phyloP scores from a whole-genome alignment of 257 asterid genomes.

The Euphrasia confusa region DNA sequence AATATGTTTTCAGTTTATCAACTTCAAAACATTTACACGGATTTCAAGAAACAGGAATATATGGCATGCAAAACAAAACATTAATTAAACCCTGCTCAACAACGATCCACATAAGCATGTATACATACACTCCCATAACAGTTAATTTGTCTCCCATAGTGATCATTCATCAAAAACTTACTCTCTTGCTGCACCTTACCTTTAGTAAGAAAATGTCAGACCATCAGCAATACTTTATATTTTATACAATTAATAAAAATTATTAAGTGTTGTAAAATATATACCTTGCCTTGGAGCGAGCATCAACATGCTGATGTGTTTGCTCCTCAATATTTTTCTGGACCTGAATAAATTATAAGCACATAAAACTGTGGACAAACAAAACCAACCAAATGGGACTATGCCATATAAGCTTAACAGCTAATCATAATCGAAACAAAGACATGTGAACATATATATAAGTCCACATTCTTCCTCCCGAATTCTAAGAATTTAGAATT shows the following conservation, averaged over 20 bases:
- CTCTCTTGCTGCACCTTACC: background rate
- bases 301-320: conserved; percentile 54
- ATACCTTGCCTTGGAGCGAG: conserved; percentile 63
- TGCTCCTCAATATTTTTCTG: conserved; percentile 47
- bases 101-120: no score
- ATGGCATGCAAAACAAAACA: background rate
- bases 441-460: no score
- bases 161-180: background rate
- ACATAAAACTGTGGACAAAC: background rate
- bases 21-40: background rate
- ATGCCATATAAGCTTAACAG: background rate
- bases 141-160: background rate
- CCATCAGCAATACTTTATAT: conserved; percentile 7
- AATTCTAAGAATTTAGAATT: background rate
- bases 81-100: no score
- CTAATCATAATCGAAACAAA: no score
- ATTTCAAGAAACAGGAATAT: conserved; percentile 5
- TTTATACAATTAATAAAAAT: conserved; percentile 8
- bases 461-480: no score
- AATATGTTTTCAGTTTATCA: background rate
- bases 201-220: background rate
- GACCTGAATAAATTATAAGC: conserved; percentile 33
- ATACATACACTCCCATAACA: background rate
- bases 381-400: conserved; percentile 11
- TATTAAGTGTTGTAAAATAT: conserved; percentile 1